A percentile compares a stretch with the other conserved stretches of the same genome.
Evolutionary conservation across 179 eudicot genomes (phyloP).

Genomic region (Beta corolliflora): DNA sequence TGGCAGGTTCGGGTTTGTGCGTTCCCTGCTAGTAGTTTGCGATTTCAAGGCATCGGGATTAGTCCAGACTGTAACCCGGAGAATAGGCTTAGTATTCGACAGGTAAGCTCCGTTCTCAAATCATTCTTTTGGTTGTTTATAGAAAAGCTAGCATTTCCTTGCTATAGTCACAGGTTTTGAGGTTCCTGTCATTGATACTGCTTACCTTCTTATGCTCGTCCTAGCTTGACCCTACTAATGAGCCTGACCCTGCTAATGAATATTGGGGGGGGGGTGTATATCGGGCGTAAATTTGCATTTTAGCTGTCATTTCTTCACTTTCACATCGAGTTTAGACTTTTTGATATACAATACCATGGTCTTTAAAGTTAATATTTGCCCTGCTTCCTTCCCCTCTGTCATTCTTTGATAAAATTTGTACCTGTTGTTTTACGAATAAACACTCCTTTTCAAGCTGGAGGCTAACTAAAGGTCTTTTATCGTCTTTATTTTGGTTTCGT

Average conservation of each 20-base stretch:
- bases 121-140: not conserved
- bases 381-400: not conserved
- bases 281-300: not conserved
- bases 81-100: conserved; percentile 68
- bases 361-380: not conserved
- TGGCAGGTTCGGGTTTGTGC: conserved; percentile 93
- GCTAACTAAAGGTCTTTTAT: no score
- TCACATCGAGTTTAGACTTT: not conserved
- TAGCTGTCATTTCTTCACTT: not conserved
- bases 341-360: not conserved
- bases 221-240: not conserved
- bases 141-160: not conserved
- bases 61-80: conserved; percentile 98
- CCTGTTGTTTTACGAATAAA: no score
- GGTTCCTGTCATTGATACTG: not conserved
- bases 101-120: conserved; percentile 46
- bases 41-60: conserved; percentile 83
- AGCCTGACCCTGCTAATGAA: no score
- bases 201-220: not conserved
- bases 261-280: not conserved
- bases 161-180: not conserved
- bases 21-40: conserved; percentile 74
- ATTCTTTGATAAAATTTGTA: no score
- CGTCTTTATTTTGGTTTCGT: no score
- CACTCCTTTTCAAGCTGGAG: no score